Conservation (phyloP, 2,329 filamentous ascomycete species). For the Ophiostoma pallidulum region DNA sequence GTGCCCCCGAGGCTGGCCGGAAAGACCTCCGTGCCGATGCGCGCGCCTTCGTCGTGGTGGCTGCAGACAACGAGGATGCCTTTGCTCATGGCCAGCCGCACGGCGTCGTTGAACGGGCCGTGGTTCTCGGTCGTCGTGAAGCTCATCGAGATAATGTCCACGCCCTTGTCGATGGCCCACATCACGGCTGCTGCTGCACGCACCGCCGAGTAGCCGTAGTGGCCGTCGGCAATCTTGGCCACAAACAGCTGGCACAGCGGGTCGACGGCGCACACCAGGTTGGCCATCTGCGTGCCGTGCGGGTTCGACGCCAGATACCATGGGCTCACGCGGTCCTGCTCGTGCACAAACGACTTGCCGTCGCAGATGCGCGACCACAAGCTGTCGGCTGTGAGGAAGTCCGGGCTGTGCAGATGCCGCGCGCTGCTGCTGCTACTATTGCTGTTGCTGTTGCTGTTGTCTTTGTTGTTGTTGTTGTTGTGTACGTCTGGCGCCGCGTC, state of each 20-base stretch:
- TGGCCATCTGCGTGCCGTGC: constrained; percentile 15
- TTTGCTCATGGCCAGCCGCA: not conserved
- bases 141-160: constrained; percentile 15
- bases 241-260: constrained; percentile 13
- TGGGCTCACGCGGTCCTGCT: constrained; percentile 3
- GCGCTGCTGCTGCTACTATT: constrained; percentile 4
- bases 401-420: constrained; percentile 1
- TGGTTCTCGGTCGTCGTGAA: not conserved
- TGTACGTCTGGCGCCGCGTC: no score
- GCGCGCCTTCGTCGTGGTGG: constrained; percentile 10
- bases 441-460: no score
- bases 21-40: not conserved
- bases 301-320: constrained; percentile 12
- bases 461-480: constrained; percentile 1
- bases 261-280: constrained; percentile 14
- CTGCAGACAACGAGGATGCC: constrained; percentile 10
- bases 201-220: constrained; percentile 5
- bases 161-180: constrained; percentile 8
- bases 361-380: constrained; percentile 11
- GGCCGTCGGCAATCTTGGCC: constrained; percentile 9
- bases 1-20: not conserved
- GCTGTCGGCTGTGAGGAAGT: not conserved
- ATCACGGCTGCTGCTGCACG: constrained; percentile 3
- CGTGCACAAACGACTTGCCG: constrained; percentile 13
- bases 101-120: not conserved